Base-by-base conservation (phyloP, 2,329 filamentous ascomycete species). In the Bipolaris zeicola region DNA sequence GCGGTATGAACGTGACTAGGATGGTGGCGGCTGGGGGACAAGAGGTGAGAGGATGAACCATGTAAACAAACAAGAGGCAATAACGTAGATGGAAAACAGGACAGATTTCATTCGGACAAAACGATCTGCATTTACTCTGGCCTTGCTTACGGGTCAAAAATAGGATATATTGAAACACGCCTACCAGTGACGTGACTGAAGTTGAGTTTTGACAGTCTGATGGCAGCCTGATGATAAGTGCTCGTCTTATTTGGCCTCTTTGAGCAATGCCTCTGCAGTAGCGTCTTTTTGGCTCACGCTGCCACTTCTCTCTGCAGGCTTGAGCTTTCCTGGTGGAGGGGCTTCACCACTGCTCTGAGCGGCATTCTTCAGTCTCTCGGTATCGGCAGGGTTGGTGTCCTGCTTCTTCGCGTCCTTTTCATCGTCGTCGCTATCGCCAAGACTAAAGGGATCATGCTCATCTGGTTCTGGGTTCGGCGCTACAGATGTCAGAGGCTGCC, bases 351-450 rank as follows among this genome's bases (percentile, higher is more conserved):
- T 71, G 18, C 60, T 80, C 24, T 76, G 74, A 6, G 81, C 81
- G 18, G 77, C 74, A 62, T 79, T 77, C 74, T 85, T 85, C 58
- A 81, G 64, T 50, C 80, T 67, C 65, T 81, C 79, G 1, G 74
- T 81, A 57, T 82, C 82, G 57, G 87, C 82, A 50, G 82, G 76
- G 52, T 81, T 80, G 45, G 80, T 69, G 55, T 87, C 86, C 73
- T 87, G 88, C 45, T 84, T 83, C 78, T 92, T 95, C 6, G 31
- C 6, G 14, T 81, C 77, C 50, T 93, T 77, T 46, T 93, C 91
- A 66, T 89, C 89, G 77, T 99, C 95, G 65, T 98, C 94, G 70
- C 92, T 96, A 67, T 98, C 94, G 5, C 95, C 95, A 13, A 99
- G 83, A 70, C 92, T 97, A 79, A 99, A 99, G 0, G 95, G 95